phyloP scores from a whole-genome alignment of 768 basidiomycete species.

The Rhodosporidiobolus odoratus region DNA sequence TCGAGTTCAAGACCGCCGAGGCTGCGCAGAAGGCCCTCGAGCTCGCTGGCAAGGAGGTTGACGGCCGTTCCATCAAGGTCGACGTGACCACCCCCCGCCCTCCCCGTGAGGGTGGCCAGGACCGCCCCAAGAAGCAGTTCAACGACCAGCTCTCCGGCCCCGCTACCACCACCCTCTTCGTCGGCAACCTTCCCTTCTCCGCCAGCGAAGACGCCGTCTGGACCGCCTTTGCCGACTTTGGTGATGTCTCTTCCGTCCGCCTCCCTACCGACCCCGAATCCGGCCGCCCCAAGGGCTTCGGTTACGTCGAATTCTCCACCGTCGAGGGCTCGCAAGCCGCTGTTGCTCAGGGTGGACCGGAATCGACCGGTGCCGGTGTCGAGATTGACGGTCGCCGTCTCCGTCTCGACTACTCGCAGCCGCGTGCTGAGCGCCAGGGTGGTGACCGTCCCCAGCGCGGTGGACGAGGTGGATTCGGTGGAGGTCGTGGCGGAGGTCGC shows the following conservation, averaged over 20 bases:
- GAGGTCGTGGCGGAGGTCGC: constrained; percentile 47
- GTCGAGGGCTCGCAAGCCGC: constrained; percentile 75
- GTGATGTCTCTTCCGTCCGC: constrained; percentile 81
- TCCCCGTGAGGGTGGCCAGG: constrained; percentile 49
- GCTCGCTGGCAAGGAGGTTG: constrained; percentile 81
- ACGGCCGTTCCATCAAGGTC: constrained; percentile 80
- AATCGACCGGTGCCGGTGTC: constrained; percentile 53
- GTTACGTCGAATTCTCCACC: constrained; percentile 88
- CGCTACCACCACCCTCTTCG: constrained; percentile 73
- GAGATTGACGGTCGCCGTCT: constrained; percentile 76
- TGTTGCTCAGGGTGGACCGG: constrained; percentile 49
- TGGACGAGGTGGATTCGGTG: constrained; percentile 47
- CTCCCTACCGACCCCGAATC: constrained; percentile 89
- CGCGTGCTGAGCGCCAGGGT: constrained; percentile 59
- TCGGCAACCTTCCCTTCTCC: constrained; percentile 82
- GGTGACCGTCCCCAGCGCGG: constrained; percentile 52
- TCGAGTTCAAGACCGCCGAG: constrained; percentile 49
- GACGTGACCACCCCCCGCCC: constrained; percentile 64
- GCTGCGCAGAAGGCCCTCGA: constrained; percentile 63
- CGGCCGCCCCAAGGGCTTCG: constrained; percentile 88
- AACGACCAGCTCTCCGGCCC: constrained; percentile 58
- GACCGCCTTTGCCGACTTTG: constrained; percentile 85
- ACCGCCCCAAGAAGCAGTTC: constrained; percentile 66
- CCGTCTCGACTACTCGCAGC: constrained; percentile 80
- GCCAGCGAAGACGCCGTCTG: constrained; percentile 78